Base-by-base conservation (phyloP, 1,284 basidiomycete genomes). In the Moesziomyces aphidis region DNA sequence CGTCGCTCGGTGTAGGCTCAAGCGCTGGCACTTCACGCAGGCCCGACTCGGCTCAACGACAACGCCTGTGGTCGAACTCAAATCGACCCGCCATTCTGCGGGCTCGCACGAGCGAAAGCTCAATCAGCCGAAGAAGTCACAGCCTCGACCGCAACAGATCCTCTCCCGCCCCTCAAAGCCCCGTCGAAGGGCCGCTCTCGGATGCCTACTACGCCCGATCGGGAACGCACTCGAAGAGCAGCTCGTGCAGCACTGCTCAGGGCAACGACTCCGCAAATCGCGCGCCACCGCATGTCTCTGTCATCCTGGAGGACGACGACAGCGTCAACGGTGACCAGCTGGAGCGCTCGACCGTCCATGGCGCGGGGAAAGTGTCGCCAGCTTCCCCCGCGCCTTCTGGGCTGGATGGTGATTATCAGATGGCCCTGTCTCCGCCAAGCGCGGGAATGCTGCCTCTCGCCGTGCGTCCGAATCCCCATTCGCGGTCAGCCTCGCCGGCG, bases 281-380 rank as follows among this genome's bases (percentile, higher is more conserved):
- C 19, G 24, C 26, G 8, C 50, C 64, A 19, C 63, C 70, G 19
- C 70, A 67, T 17, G 70, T 73, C 4, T 42, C 63, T 34, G 61
- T 73, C 44, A 73, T 73, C 23, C 64, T 55, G 0, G 70, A 73
- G 28, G 68, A 71, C 45, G 68, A 65, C 34, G 67, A 57, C 34
- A 50, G 50, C 4, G 57, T 22, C 36, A 57, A 48, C 28, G 36
- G 61, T 3, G 58, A 36, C 11, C 45, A 50, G 42, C 50, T 46
- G 10, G 53, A 60, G 21, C 53, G 34, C 7, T 44, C 43, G 5
- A 43, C 23, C 22, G 19, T 49, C 23, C 51, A n/a, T 15, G 26
- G 24, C 26, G 21, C 31, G 15, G 49, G 55, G 11, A 24, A 23
- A 15, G n/a, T 10, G 15, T 44, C 53, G 15, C 21, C 31, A 6